Base-by-base conservation (phyloP, 2,329 filamentous ascomycete species). In the Neofusicoccum ribis region DNA sequence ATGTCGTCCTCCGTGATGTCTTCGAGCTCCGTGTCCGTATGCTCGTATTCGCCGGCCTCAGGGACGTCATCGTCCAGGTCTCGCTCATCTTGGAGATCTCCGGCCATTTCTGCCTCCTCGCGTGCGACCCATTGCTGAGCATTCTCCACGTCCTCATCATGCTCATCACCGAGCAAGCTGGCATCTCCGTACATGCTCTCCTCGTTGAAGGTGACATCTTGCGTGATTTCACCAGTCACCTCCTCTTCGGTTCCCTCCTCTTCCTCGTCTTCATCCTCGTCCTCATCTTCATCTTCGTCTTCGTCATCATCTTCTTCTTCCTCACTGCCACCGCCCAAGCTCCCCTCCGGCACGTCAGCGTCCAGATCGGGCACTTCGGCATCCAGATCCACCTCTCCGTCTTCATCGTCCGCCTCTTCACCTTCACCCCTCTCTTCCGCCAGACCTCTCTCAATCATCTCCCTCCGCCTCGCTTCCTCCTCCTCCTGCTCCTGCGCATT, bases 401-500 rank as follows among this genome's bases (percentile, higher is more conserved):
- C 70, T 62, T 72, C 68, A 51, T 74, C 78, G 4, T 74, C 77
- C 66, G 74, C 74, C 6, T 76, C 79, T 15, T 80, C 82, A 15
- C 69, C 77, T 12, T 76, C 77, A 23, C 70, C 78, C 34, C 76
- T 78, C 44, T 77, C 81, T 20, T 80, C 78, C 39, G 72, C 79
- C 36, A 75, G 78, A 11, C 69, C 76, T 14, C 72, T 71, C 39
- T 74, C 78, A 2, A 70, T 71, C 31, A 71, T 73, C 1, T 76
- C 76, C 15, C 56, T 34, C 11, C 63, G 46, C 23, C 63, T 34
- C 46, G 70, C 73, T 23, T 70, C 67, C 44, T 70, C 71, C 51
- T 84, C 85, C 70, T 87, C 88, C 0, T 87, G 86, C 71, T 91
- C 87, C 23, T 82, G 80, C 61, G 78, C 79, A 11, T 80, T 80